Evolutionary conservation across 805 yeast species (phyloP).

Genomic region (Zygotorulaspora chibaensis): DNA sequence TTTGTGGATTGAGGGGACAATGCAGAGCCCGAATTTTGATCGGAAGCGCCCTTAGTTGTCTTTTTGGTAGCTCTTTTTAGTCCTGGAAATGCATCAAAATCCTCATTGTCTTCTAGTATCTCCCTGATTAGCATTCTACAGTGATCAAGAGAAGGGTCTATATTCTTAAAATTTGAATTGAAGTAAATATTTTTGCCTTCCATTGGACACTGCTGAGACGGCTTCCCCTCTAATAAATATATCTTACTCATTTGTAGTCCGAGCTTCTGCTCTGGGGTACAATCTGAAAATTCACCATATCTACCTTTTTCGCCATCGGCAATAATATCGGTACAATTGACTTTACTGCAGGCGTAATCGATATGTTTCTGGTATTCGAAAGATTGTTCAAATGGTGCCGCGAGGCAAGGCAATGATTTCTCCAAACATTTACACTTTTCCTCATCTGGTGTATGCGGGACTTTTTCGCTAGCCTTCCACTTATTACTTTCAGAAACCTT

Average conservation of each 20-base stretch:
- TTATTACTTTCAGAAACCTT: not conserved
- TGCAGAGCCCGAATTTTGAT: conserved; percentile 5
- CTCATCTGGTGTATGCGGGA: conserved; percentile 68
- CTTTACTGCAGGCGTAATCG: conserved; percentile 51
- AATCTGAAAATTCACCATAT: conserved; percentile 68
- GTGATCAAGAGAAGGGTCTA: not conserved
- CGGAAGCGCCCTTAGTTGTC: conserved; percentile 6
- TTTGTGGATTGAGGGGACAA: conserved; percentile 6
- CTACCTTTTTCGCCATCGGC: conserved; percentile 55
- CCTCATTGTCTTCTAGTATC: conserved; percentile 1
- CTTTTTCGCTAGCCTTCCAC: conserved; percentile 58
- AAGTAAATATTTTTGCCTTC: conserved; percentile 20
- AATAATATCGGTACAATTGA: conserved; percentile 55
- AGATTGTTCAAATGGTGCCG: conserved; percentile 42
- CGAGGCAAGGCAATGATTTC: conserved; percentile 51
- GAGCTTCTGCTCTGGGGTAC: conserved; percentile 58
- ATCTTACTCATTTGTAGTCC: conserved; percentile 57
- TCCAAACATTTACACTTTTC: conserved; percentile 59
- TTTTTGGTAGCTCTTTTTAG: not conserved
- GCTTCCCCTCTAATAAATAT: conserved; percentile 47
- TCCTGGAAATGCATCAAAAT: not conserved
- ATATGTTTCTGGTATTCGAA: conserved; percentile 54
- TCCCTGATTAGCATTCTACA: conserved; percentile 1
- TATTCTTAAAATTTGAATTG: conserved; percentile 12
- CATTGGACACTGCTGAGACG: conserved; percentile 27